Conservation (phyloP, 257 asterid genomes). For the Fraxinus anomala region DNA sequence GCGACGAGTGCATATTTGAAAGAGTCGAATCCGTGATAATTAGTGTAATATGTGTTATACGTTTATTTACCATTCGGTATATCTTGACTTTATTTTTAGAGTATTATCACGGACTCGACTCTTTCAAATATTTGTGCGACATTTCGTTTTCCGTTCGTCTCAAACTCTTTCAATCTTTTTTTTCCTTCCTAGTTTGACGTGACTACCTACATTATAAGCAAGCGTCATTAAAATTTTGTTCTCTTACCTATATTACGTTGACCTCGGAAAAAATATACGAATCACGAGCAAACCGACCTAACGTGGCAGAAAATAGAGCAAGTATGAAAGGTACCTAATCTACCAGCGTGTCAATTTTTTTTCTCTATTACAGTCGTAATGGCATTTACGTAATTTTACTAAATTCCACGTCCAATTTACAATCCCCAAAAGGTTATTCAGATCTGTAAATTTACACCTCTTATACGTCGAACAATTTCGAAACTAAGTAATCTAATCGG, state of each 20-base stretch:
- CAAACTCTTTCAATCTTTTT: background rate
- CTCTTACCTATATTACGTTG: background rate
- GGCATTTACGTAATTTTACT: slow-evolving; percentile 28
- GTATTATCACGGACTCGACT: background rate
- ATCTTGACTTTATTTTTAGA: background rate
- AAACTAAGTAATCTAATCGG: slow-evolving; percentile 7
- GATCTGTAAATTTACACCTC: background rate
- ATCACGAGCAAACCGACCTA: background rate
- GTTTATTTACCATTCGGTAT: too few species aligned
- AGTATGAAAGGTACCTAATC: background rate
- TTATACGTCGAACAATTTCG: slow-evolving; percentile 12
- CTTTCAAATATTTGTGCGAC: background rate
- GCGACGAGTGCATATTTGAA: too few species aligned
- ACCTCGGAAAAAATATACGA: background rate
- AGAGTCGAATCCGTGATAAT: too few species aligned
- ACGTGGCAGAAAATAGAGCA: slow-evolving; percentile 23
- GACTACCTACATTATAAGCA: background rate
- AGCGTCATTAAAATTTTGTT: background rate
- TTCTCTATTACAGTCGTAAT: slow-evolving; percentile 15
- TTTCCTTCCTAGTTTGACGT: background rate
- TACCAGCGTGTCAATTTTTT: slow-evolving; percentile 21
- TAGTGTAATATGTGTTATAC: too few species aligned
- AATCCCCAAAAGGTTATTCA: background rate
- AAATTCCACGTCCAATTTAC: slow-evolving; percentile 5
- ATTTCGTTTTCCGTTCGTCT: background rate